A percentile compares a stretch with the other conserved stretches of the same genome.
Evolutionary conservation across 805 yeast genomes (phyloP).

Genomic region (Schizosaccharomyces octosporus): DNA sequence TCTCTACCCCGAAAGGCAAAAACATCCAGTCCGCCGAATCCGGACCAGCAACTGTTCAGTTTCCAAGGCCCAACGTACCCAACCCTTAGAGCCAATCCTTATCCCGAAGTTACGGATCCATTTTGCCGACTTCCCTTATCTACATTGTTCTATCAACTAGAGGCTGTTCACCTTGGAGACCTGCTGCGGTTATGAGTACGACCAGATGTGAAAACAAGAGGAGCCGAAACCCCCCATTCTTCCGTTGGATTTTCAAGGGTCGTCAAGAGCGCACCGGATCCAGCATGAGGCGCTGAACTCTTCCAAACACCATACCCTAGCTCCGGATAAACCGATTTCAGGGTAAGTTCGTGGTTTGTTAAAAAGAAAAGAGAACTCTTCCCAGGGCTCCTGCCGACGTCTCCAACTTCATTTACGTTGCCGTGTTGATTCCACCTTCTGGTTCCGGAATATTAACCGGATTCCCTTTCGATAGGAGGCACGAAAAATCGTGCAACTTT

Average conservation of each 20-base stretch:
- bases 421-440: slow-evolving; percentile 20
- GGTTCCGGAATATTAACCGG: slow-evolving; percentile 23
- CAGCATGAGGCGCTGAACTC: slow-evolving; percentile 17
- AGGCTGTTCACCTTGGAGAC: slow-evolving; percentile 24
- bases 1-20: not conserved
- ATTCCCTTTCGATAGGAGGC: slow-evolving; percentile 19
- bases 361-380: slow-evolving; percentile 20
- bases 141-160: slow-evolving; percentile 20
- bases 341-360: slow-evolving; percentile 17
- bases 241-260: slow-evolving; percentile 20
- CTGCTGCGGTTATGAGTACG: slow-evolving; percentile 24
- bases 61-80: slow-evolving; percentile 10
- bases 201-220: slow-evolving; percentile 16
- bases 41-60: slow-evolving; percentile 14
- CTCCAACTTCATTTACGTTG: slow-evolving; percentile 20
- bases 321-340: slow-evolving; percentile 20
- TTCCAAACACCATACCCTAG: slow-evolving; percentile 19
- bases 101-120: slow-evolving; percentile 22
- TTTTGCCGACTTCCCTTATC: slow-evolving; percentile 22
- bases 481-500: slow-evolving; percentile 20
- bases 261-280: slow-evolving; percentile 21
- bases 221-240: slow-evolving; percentile 11
- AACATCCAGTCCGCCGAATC: not conserved
- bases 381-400: slow-evolving; percentile 22
- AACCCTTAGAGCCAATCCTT: slow-evolving; percentile 22